phyloP scores from a whole-genome alignment of 352 stramenopile species.

The Globisporangium acanthophoron region DNA sequence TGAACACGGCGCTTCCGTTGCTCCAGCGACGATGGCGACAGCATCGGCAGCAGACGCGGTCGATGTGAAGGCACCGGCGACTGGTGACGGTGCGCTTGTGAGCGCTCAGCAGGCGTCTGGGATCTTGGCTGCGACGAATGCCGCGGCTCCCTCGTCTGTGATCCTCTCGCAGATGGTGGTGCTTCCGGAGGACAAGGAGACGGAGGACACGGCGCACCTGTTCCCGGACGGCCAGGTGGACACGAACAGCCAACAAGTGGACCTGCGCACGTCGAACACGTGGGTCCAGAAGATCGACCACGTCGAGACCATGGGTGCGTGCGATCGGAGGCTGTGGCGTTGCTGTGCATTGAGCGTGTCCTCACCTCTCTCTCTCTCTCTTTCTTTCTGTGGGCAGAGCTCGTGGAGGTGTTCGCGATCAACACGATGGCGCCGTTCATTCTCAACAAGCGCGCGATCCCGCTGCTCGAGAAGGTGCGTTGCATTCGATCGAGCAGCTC shows the following conservation, averaged over 20 bases:
- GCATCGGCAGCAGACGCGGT: background rate
- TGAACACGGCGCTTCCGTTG: background rate
- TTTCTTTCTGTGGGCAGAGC: slow-evolving; percentile 25
- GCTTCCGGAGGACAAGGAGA: slow-evolving; percentile 78
- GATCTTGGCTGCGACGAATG: slow-evolving; percentile 7
- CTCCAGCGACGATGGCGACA: background rate
- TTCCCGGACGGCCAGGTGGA: slow-evolving; percentile 80
- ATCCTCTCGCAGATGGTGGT: slow-evolving; percentile 88
- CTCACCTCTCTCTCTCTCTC: background rate
- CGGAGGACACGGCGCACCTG: slow-evolving; percentile 38
- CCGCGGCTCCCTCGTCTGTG: slow-evolving; percentile 63
- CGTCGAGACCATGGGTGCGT: slow-evolving; percentile 63
- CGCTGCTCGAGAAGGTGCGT: slow-evolving; percentile 52
- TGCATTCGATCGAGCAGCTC: background rate
- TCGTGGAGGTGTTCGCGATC: slow-evolving; percentile 85
- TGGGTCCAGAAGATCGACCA: slow-evolving; percentile 86
- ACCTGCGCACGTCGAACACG: slow-evolving; percentile 89
- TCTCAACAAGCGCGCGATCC: slow-evolving; percentile 83
- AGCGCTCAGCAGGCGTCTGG: slow-evolving; percentile 13
- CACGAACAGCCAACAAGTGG: slow-evolving; percentile 92
- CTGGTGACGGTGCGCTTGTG: slow-evolving; percentile 21
- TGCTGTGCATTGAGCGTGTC: background rate
- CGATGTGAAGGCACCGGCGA: background rate
- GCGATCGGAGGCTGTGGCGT: background rate
- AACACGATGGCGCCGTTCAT: slow-evolving; percentile 94